These are phyloP conservation scores for Lyophyllum decastes DNA, from an alignment of 768 basidiomycete species.

Conservation along the genomic window DNA sequence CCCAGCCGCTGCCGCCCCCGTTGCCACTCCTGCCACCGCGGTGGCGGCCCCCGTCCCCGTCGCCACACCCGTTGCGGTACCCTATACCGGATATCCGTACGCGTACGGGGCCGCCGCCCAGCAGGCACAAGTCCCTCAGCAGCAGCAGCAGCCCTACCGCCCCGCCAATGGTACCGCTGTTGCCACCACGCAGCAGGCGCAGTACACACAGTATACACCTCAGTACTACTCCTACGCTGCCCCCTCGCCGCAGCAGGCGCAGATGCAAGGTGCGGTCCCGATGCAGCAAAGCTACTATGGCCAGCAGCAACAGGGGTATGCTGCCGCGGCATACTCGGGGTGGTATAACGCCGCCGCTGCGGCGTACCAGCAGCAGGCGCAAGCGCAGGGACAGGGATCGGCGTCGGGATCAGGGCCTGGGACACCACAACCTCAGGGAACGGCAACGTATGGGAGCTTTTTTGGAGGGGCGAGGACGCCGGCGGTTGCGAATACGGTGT, in stretches of 20 bases:
- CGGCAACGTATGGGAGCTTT: conserved; percentile 26
- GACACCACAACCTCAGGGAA: conserved; percentile 7
- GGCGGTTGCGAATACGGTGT: conserved; percentile 29
- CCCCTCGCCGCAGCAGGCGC: conserved; percentile 3
- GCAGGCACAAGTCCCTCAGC: no score
- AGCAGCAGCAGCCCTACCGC: conserved; percentile 19
- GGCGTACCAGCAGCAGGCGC: conserved; percentile 16
- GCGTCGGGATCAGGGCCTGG: conserved; percentile 26
- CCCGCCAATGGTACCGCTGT: neutral
- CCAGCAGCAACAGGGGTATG: conserved; percentile 38
- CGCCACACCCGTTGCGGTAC: conserved; percentile 20
- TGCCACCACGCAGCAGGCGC: conserved; percentile 1
- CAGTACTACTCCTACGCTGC: conserved; percentile 21
- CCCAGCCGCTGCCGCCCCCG: conserved; percentile 24
- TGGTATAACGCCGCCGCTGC: conserved; percentile 29
- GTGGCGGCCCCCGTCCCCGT: conserved; percentile 17
- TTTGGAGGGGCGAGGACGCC: conserved; percentile 24
- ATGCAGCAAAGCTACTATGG: conserved; percentile 36
- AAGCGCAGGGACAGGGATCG: conserved; percentile 3
- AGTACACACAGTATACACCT: conserved; percentile 38
- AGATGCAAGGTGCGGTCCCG: conserved; percentile 5
- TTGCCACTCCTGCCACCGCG: conserved; percentile 20
- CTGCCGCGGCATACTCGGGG: conserved; percentile 29
- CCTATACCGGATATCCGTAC: conserved; percentile 38
- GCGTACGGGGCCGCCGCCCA: conserved; percentile 25